Evolutionary conservation across 176 grass and related monocot genomes (phyloP), one percentile per base, ranked within the genome.

Genomic region (Poa pratensis): DNA sequence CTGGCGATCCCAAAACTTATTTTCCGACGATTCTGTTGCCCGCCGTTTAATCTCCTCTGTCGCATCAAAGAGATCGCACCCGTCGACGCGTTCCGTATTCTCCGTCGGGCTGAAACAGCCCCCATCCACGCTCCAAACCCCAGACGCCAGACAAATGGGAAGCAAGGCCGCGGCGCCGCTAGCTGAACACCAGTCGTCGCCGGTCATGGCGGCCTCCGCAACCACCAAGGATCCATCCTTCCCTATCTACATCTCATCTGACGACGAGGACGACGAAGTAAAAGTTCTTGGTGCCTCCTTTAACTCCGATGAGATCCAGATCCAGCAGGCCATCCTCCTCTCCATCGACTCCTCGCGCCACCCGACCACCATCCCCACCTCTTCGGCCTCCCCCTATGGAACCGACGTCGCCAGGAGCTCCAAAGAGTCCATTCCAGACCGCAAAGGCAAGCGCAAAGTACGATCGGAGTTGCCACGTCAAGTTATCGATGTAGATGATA

Each of bases 321-420:
- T 73, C 70, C 70, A 73, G 43, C 22, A 73, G 70, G 43, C 43
- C 70, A 73, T 73, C 69, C 42, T 48, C 13, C 42, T 73, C 70
- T 73, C 70, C 70, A 18, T 73, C 14, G 42, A 2, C 69, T 7
- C 40, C 69, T 30, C 61, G 26, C 61, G 5, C 14, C 14, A 64
- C 27, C 14, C 61, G 61, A 32, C 61, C 2, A 15, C 13, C 61
- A 30, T 65, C 27, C 62, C 62, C 6, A 8, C 61, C 61, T 28
- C 61, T 23, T 24, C 40, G 40, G 40, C 69, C 20, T 16, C 13
- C 42, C 69, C 40, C 42, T 48, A 22, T 1, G 69, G 40, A 48
- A 72, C 12, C 5, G 40, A 6, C 69, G n/a, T 9, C 42, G 13
- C 2, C 42, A 17, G 22, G 7, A 72, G 23, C 59, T 62, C 59